A percentile compares a stretch with the other conserved stretches of the same genome.
Evolutionary conservation across 225 moss, liverwort and hornwort species (phyloP).

Genomic region (Ulota crispa): DNA sequence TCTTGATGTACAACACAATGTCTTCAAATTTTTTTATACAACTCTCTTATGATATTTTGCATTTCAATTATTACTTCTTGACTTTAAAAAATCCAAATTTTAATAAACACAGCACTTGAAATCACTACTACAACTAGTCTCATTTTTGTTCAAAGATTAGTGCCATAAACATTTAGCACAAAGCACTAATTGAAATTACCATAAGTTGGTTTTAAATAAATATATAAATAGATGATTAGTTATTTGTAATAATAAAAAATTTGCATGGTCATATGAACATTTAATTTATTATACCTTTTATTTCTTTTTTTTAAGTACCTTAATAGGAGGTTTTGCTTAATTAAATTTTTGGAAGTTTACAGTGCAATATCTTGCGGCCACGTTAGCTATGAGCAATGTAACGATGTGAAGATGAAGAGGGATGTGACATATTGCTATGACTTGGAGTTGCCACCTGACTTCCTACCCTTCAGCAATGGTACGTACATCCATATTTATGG

Average conservation of each 20-base stretch:
- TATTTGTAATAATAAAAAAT: background rate
- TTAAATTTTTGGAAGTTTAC: background rate
- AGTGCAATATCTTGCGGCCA: conserved; percentile 41
- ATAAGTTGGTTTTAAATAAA: too few species aligned
- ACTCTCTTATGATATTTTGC: too few species aligned
- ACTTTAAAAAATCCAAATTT: too few species aligned
- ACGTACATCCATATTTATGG: background rate
- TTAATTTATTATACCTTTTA: background rate
- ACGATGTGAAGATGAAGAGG: conserved; percentile 44
- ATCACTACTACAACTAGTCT: background rate
- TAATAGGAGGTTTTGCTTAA: background rate
- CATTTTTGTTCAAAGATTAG: background rate
- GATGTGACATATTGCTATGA: conserved; percentile 50
- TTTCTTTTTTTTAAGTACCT: background rate
- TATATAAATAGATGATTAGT: background rate
- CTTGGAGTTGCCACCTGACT: conserved; percentile 53
- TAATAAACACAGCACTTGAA: too few species aligned
- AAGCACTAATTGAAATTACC: background rate
- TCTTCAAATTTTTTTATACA: too few species aligned
- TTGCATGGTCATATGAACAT: too few species aligned
- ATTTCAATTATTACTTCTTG: too few species aligned
- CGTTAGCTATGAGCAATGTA: conserved; percentile 49
- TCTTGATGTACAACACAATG: too few species aligned
- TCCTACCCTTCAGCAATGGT: conserved; percentile 54
- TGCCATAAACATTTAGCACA: background rate